Percentiles rank a stretch among this genome's conserved stretches.
Evolutionary conservation across 2,329 filamentous ascomycete genomes (phyloP).

Genomic region (Pezicula rhizophila): DNA sequence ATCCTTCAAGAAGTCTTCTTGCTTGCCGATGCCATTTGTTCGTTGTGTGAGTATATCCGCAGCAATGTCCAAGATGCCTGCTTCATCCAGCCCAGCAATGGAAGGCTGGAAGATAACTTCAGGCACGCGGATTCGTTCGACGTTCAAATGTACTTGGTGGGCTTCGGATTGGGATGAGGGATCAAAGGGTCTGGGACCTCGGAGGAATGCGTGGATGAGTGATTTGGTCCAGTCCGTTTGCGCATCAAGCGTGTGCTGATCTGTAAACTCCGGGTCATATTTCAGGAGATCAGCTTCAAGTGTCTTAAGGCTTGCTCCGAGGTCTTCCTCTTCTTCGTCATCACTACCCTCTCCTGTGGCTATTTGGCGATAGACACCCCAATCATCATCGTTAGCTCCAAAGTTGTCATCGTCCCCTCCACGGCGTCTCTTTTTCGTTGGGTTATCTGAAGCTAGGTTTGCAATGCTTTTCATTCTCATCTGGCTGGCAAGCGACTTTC

Average conservation of each 20-base stretch:
- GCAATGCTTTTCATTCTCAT: constrained; percentile 98
- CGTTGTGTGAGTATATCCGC: constrained; percentile 85
- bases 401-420: constrained; percentile 94
- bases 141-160: constrained; percentile 90
- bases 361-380: constrained; percentile 93
- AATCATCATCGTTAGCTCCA: constrained; percentile 94
- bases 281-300: constrained; percentile 81
- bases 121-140: constrained; percentile 89
- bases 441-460: constrained; percentile 86
- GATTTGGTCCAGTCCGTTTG: constrained; percentile 94
- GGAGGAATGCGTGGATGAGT: constrained; percentile 81
- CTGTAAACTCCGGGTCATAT: constrained; percentile 83
- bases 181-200: constrained; percentile 83
- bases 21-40: constrained; percentile 50
- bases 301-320: constrained; percentile 63
- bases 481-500: constrained; percentile 91
- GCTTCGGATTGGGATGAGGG: constrained; percentile 71
- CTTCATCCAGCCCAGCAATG: constrained; percentile 89
- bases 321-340: constrained; percentile 87
- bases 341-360: constrained; percentile 78
- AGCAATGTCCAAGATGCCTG: constrained; percentile 86
- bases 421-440: constrained; percentile 74
- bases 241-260: constrained; percentile 86
- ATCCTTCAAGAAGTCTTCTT: constrained; percentile 70
- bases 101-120: constrained; percentile 90